A percentile compares a stretch with the other conserved stretches of the same genome.
phyloP scores from a whole-genome alignment of 2,329 filamentous ascomycete species.

The Podosphaera fusca region DNA sequence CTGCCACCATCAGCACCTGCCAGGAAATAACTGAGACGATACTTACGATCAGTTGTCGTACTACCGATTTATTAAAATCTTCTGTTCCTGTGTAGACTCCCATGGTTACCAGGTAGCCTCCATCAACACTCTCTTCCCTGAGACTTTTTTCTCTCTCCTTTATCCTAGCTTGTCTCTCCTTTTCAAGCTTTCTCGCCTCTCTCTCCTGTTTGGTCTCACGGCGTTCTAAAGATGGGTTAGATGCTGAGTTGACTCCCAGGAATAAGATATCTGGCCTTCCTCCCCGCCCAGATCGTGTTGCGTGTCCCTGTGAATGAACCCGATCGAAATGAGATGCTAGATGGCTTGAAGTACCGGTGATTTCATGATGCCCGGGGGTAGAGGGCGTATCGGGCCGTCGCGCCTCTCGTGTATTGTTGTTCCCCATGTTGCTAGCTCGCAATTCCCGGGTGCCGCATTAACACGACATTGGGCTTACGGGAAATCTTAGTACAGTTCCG shows the following conservation, averaged over 20 bases:
- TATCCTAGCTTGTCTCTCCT: conserved; percentile 48
- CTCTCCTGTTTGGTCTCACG: conserved; percentile 80
- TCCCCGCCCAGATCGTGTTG: conserved; percentile 10
- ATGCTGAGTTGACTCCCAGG: conserved; percentile 12
- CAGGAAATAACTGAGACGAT: background rate
- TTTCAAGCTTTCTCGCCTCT: conserved; percentile 66
- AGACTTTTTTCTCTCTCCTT: conserved; percentile 82
- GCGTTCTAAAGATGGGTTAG: conserved; percentile 21
- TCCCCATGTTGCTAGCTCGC: conserved; percentile 14
- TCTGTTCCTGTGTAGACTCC: conserved; percentile 82
- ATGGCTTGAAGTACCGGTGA: conserved; percentile 6
- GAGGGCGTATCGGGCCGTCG: conserved; percentile 11
- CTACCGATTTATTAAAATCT: conserved; percentile 75
- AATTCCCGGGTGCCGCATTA: conserved; percentile 11
- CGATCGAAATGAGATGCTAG: conserved; percentile 10
- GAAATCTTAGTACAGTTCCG: no score
- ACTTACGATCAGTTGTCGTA: conserved; percentile 72
- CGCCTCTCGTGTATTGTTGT: conserved; percentile 13
- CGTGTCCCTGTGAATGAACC: conserved; percentile 7
- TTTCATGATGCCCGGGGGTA: conserved; percentile 4
- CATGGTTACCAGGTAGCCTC: conserved; percentile 80
- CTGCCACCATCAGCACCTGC: conserved; percentile 23
- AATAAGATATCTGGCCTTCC: conserved; percentile 15
- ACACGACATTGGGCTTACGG: conserved; percentile 25
- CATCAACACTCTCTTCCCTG: conserved; percentile 78